Base-by-base conservation (phyloP, 2,329 filamentous ascomycete species). In the Conoideocrella luteorostrata region DNA sequence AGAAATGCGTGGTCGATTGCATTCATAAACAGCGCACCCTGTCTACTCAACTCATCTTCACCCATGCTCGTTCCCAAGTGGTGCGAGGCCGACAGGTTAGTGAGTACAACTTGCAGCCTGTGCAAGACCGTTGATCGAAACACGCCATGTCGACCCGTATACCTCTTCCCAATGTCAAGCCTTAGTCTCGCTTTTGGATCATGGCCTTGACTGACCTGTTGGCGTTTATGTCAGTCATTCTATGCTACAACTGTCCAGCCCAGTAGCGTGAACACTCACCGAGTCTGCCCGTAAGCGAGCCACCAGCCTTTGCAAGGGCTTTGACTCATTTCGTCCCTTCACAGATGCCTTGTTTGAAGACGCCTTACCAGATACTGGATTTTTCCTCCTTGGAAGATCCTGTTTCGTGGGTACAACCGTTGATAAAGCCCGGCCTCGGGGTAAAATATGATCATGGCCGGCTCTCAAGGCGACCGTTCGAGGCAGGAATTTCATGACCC, bases 21-120 rank as follows among this genome's bases (percentile, higher is more conserved):
- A 18, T 61, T 56, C 53, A 66, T 65, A 55, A 80, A 80, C 7
- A 70, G 54, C 7, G 55, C 55, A 5, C 63, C 61, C 48, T 78
- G 70, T 7, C 60, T 61, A 28, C 69, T 63, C 15, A 78, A 57
- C 41, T 74, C 68, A 40, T 64, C 50, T 39, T 63, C 58, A 33
- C 62, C 54, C 13, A 62, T 43, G 10, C 59, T 58, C 5, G 44
- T 59, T n/a, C 51, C 48, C 10, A 50, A 20, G 7, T 55, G 57
- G 3, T 56, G 51, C 1, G 54, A 39, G 1, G 54, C 47, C 3
- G 56, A 53, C 23, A 62, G 45, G 0, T 50, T 44, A 11, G 52
- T 51, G 18, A 74, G 44, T 11, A 72, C 53, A 2, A 42, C 9
- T 3, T 65, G 55, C 42, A 74, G 66, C 6, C 62, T 64, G 22